Percentiles rank a stretch among this genome's conserved stretches.
phyloP scores from a whole-genome alignment of 2,329 filamentous ascomycete species.

The Colletotrichum sp. region DNA sequence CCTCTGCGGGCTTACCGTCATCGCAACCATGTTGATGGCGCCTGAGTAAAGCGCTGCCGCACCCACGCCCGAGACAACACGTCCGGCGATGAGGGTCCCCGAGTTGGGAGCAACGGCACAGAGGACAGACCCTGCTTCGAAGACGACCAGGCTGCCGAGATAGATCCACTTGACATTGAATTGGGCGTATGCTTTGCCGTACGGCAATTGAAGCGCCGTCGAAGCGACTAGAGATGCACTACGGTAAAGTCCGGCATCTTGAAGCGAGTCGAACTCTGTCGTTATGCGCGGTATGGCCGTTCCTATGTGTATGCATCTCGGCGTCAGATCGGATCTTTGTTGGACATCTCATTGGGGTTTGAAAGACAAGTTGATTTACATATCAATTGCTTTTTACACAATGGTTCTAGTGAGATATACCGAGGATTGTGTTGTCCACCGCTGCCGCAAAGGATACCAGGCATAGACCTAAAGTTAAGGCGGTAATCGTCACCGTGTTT shows the following conservation, averaged over 20 bases:
- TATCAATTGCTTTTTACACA: background rate
- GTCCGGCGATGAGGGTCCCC: conserved; percentile 55
- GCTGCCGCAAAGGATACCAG: background rate
- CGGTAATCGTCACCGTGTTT: background rate
- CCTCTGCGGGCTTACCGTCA: conserved; percentile 30
- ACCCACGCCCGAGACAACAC: conserved; percentile 57
- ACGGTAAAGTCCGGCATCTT: conserved; percentile 12
- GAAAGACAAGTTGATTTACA: background rate
- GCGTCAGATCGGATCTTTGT: background rate
- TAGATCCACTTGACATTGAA: conserved; percentile 52
- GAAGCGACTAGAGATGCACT: background rate
- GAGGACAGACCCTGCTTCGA: conserved; percentile 47
- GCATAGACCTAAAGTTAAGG: background rate
- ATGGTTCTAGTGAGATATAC: background rate
- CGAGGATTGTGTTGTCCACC: background rate
- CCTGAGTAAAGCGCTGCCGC: conserved; percentile 56
- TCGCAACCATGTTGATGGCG: conserved; percentile 49
- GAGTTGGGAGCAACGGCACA: conserved; percentile 50
- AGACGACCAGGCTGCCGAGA: conserved; percentile 46
- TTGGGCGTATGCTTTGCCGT: conserved; percentile 59
- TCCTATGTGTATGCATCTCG: conserved; percentile 39
- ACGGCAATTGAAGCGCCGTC: conserved; percentile 48
- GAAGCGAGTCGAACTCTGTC: conserved; percentile 18
- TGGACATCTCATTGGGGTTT: background rate
- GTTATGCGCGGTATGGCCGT: conserved; percentile 23